Evolutionary conservation across 2,329 filamentous ascomycete species (phyloP), one percentile per base, ranked within the genome.

Genomic region (Xylaria digitata): DNA sequence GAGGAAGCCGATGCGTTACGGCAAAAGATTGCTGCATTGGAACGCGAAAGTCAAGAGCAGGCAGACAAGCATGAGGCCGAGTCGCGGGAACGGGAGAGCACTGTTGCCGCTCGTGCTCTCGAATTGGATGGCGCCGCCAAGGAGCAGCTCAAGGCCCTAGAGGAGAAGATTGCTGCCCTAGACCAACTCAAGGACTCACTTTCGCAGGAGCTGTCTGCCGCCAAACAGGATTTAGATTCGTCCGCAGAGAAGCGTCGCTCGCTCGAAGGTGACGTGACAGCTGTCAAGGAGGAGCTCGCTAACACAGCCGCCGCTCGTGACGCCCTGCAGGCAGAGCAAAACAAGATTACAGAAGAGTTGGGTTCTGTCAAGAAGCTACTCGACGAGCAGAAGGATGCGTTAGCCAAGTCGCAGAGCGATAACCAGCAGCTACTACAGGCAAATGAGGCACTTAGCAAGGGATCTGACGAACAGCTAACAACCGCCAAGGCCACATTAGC

Each of bases 1-100:
- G 74, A 79, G 30, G 80, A 82, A 69, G 78, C 76, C 46, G 79
- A 81, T 6, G 73, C 76, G 21, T 71, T 82, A 53, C 79, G 78
- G 43, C 74, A 79, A 68, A 81, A 79, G 77, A 76, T 82, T 65
- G 73, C 76, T 37, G 64, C 71, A 4, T 70, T 76, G 17, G 73
- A 78, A 58, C 72, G 77, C 43, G 78, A 81, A 61, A 76, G 57
- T 65, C 72, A 79, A 55, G 71, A 77, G 62, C 75, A 76, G 59
- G 72, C 78, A 56, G 72, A 75, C 61, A 74, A 78, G 68, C 77
- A 81, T 57, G 74, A 80, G 65, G 66, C 74, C 62, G 76, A 78
- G n/a, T n/a, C n/a, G n/a, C n/a, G n/a, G 62, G 72, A 74, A 57
- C 74, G 63, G 26, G 70, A 72, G 64, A 70, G 72, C 42, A 70